Conservation (phyloP, 2,329 filamentous ascomycete genomes). For the Sarocladium brachiariae region DNA sequence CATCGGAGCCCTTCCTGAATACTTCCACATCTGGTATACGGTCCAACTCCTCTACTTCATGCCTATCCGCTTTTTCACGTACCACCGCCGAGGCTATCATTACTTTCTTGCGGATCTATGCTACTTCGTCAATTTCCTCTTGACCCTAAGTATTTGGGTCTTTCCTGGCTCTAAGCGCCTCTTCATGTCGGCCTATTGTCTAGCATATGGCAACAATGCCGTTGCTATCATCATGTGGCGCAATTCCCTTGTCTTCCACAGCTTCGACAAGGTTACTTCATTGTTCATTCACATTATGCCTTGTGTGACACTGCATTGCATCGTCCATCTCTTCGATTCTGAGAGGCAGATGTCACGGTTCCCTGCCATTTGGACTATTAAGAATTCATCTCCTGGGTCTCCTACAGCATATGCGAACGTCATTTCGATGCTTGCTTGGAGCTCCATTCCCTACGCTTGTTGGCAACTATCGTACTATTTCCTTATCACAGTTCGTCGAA, state of each 20-base stretch:
- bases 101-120: slow-evolving; percentile 97
- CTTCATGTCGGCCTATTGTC: slow-evolving; percentile 85
- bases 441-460: slow-evolving; percentile 81
- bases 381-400: slow-evolving; percentile 58
- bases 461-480: slow-evolving; percentile 95
- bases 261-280: slow-evolving; percentile 94
- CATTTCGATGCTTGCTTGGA: slow-evolving; percentile 85
- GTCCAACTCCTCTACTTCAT: slow-evolving; percentile 87
- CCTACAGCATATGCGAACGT: slow-evolving; percentile 73
- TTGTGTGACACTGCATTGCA: slow-evolving; percentile 83
- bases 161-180: slow-evolving; percentile 87
- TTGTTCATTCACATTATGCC: slow-evolving; percentile 99
- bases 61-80: slow-evolving; percentile 89
- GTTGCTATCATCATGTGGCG: slow-evolving; percentile 99
- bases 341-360: slow-evolving; percentile 63
- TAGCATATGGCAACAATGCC: slow-evolving; percentile 94
- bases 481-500: slow-evolving; percentile 89
- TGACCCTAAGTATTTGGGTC: slow-evolving; percentile 77
- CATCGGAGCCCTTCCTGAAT: slow-evolving; percentile 76
- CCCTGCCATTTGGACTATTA: slow-evolving; percentile 80
- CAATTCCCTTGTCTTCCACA: slow-evolving; percentile 97
- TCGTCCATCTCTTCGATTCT: slow-evolving; percentile 72
- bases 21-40: slow-evolving; percentile 91
- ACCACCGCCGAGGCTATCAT: slow-evolving; percentile 86
- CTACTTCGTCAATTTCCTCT: slow-evolving; percentile 92